Conservation (phyloP, 441 rosid species). For the Cnidoscolus chayamansa region DNA sequence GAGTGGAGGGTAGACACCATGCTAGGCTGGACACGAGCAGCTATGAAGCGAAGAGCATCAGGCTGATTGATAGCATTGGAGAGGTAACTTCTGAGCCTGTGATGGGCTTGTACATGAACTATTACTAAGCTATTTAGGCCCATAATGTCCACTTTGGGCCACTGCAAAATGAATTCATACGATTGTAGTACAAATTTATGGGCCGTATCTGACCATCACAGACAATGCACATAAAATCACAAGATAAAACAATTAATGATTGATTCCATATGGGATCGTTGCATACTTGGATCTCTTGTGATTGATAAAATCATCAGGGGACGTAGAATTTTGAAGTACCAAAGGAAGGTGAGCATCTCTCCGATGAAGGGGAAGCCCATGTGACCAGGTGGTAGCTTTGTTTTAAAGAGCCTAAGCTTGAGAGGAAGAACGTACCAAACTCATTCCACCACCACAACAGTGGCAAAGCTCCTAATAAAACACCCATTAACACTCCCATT, state of each 20-base stretch:
- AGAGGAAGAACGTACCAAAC: slow-evolving; percentile 31
- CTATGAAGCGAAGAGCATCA: slow-evolving; percentile 32
- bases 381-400: slow-evolving; percentile 40
- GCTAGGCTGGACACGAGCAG: slow-evolving; percentile 29
- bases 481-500: slow-evolving; percentile 17
- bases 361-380: slow-evolving; percentile 44
- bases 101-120: slow-evolving; percentile 33
- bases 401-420: slow-evolving; percentile 1
- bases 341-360: slow-evolving; percentile 37
- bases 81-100: slow-evolving; percentile 31
- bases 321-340: slow-evolving; percentile 42
- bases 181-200: slow-evolving; percentile 26
- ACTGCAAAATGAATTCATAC: slow-evolving; percentile 15
- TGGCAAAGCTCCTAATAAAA: slow-evolving; percentile 26
- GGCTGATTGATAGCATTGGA: slow-evolving; percentile 31
- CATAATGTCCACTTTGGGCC: slow-evolving; percentile 31
- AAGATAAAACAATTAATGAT: not conserved
- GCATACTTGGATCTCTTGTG: slow-evolving; percentile 32
- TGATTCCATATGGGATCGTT: no score
- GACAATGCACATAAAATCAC: not conserved
- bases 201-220: slow-evolving; percentile 26
- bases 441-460: slow-evolving; percentile 52
- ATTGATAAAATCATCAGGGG: slow-evolving; percentile 40
- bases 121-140: slow-evolving; percentile 25
- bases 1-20: slow-evolving; percentile 31